Conservation (phyloP, 768 basidiomycete genomes). For the Kwoniella botswanensis region DNA sequence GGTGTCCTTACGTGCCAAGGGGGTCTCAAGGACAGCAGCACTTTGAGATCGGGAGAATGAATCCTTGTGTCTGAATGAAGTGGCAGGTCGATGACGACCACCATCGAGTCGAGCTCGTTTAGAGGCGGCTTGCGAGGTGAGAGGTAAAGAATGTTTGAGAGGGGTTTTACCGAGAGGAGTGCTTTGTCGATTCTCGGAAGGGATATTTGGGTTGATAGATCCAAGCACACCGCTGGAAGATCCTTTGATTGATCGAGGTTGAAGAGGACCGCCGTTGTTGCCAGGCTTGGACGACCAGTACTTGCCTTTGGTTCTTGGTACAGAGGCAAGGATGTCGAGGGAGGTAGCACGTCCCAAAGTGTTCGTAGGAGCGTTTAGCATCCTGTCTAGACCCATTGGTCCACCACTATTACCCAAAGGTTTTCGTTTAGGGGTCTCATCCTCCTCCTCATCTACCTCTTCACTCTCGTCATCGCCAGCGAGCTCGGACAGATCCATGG, state of each 20-base stretch:
- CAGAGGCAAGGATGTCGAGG: constrained; percentile 30
- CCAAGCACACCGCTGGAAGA: neutral
- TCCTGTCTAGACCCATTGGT: constrained; percentile 20
- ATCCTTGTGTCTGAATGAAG: constrained; percentile 23
- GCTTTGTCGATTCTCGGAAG: neutral
- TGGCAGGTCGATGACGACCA: constrained; percentile 10
- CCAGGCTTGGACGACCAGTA: constrained; percentile 4
- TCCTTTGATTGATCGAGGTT: constrained; percentile 13
- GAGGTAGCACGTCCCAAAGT: constrained; percentile 36
- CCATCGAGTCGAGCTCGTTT: constrained; percentile 21
- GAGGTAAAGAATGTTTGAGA: constrained; percentile 17
- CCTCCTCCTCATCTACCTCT: constrained; percentile 4
- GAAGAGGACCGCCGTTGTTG: constrained; percentile 8
- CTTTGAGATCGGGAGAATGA: constrained; percentile 33
- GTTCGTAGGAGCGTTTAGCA: constrained; percentile 23
- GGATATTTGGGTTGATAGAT: constrained; percentile 12
- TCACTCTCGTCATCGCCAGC: constrained; percentile 23
- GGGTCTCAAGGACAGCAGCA: constrained; percentile 11
- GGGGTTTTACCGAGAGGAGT: neutral
- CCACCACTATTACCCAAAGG: constrained; percentile 6
- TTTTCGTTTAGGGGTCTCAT: constrained; percentile 6
- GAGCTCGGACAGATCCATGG: constrained; percentile 26
- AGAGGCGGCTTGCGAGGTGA: neutral
- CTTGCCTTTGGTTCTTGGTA: constrained; percentile 19
- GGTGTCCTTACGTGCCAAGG: neutral